Evolutionary conservation across 306 rosid genomes (phyloP), one percentile per base, ranked within the genome.

Genomic region (Cicer yamashitae): DNA sequence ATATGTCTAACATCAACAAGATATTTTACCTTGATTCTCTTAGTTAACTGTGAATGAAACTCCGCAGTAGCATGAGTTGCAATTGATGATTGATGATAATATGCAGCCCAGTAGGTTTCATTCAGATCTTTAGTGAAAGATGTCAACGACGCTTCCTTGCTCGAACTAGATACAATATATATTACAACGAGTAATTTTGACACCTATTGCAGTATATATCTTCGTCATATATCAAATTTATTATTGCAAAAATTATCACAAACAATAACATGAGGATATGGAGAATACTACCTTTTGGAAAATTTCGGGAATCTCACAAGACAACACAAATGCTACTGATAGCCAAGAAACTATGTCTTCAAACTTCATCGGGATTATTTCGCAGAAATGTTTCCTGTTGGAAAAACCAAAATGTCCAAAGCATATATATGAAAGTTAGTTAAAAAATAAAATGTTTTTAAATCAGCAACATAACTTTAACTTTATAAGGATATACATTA

Each of bases 231-330:
- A 39, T 47, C 61, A 61, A 48, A 63, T 70, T 78, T 70, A 9
- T 12, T 6, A 10, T 5, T 8, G 77, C 15, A 45, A 68, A 50
- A 38, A 52, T 17, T 76, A 71, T 34, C 81, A 58, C 37, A 58
- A 56, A 67, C 39, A 74, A 41, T 41, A 48, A 44, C 14, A 63
- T 34, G 38, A 30, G 6, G 37, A 30, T 30, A 64, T 46, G 48
- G 15, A 25, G 48, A 76, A 71, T 14, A 67, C 68, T 22, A 90
- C 94, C 94, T 93, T 90, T 84, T 87, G 93, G 73, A 90, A 85
- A 70, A 86, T 86, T 59, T 54, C 52, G 57, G 94, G 94, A 85
- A 89, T 86, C 77, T 90, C 98, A 12, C 89, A 79, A 84, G 92
- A 87, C 75, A 85, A 87, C 66, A 87, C 88, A 81, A 90, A 89